Evolutionary conservation across 1,284 basidiomycete species (phyloP), one percentile per base, ranked within the genome.

Genomic region (Cerioporus squamosus): DNA sequence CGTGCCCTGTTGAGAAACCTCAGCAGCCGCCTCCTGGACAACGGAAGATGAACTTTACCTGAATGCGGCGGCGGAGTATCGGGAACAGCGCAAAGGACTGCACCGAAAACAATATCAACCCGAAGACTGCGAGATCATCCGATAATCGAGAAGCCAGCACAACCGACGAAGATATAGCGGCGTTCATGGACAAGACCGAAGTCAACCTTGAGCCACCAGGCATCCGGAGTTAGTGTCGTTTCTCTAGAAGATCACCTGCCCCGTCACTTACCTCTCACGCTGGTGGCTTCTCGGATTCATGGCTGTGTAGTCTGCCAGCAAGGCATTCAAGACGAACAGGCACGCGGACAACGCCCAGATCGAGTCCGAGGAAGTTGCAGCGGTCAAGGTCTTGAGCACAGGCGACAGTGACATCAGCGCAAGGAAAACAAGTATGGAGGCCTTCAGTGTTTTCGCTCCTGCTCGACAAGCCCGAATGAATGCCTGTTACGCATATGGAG

Each of bases 301-400:
- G 59, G 74, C 67, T 71, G 81, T 71, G 67, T 91, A 93, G 73
- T 93, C 89, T 3, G 86, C 86, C 12, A 93, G 72, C 38, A 89
- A 74, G 5, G 85, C 75, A 69, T 88, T 87, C 42, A 89, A 73
- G 42, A 79, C 73, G 66, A 91, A 87, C 33, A 94, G 78, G 63
- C 77, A 76, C 14, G 84, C 83, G 46, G 93, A 86, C 45, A 98
- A 77, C 7, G 96, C 96, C 95, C 95, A 98, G 65, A 98, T 97
- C 24, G 94, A 95, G 73, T 99, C 97, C 14, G 90, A 92, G 18
- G 97, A 98, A 0, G 96, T 98, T 8, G 96, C 93, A 42, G 94
- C 93, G 12, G 95, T 97, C 65, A 99, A 77, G 1, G 96, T 98
- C 63, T 91, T 85, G 56, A 99, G 78, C 5, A 98, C 91, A 1